Base-by-base conservation (phyloP, 2,329 filamentous ascomycete genomes). In the Xylaria digitata region DNA sequence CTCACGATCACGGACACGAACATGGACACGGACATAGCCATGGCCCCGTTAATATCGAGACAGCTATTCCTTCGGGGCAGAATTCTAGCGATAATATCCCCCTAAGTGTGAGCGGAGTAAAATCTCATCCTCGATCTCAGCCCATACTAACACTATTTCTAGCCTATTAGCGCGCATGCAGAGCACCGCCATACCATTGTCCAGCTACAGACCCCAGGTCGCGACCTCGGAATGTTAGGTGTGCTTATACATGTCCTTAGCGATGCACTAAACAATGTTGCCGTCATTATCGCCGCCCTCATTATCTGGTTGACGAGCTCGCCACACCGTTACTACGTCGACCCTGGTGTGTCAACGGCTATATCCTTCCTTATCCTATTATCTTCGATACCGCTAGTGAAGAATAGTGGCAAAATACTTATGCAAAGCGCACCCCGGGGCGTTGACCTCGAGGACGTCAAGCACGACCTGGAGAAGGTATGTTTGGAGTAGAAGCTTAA, bases 261-360 rank as follows among this genome's bases (percentile, higher is more conserved):
- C 37, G 92, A 94, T 73, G 90, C 90, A 5, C 82, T 91, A 69
- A 94, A 93, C 79, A 94, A 94, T 72, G 77, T 93, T 11, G 91
- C 90, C 9, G 91, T 94, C 66, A 92, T 93, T 55, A 81, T 90
- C 42, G 86, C 90, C 0, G 90, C 89, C 0, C 73, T 90, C 1
- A 82, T 92, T 37, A 90, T 94, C 75, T 93, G 90, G 91, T 81
- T 89, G 63, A 82, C 85, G 0, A 75, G 83, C 34, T 87, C 85
- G 34, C 81, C 85, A 0, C 82, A 78, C 3, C 83, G 89, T 40
- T 92, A 86, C 80, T 94, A 93, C 71, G 90, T 89, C 5, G 92
- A 94, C 74, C 91, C 92, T 0, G 89, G 84, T 3, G 85, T 90
- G 40, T 87, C 89, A 65, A 83, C 92, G 76, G 89, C 84, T 57